These are phyloP conservation scores for Sedum album DNA, from an alignment of 164 flowering plant species.

Conservation along the genomic window DNA sequence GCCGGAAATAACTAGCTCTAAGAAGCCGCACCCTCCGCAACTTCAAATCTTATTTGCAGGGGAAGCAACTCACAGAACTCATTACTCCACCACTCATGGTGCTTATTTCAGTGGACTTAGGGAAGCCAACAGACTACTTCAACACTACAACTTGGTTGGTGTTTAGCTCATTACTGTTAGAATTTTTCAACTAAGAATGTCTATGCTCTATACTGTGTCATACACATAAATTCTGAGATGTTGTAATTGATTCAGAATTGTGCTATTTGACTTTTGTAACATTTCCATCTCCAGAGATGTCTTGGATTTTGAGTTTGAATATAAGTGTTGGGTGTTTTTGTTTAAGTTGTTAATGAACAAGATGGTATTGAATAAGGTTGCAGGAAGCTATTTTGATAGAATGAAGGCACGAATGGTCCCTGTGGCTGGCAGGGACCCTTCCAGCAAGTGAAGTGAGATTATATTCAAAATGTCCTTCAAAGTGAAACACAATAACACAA, in stretches of 20 bases:
- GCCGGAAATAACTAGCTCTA: conserved; percentile 26
- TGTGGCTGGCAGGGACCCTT: neutral
- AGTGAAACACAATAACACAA: neutral
- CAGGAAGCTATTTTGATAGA: neutral
- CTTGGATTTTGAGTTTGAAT: neutral
- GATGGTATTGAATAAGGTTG: no score
- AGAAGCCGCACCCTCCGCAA: conserved; percentile 16
- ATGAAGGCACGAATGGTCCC: neutral
- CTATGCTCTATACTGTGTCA: neutral
- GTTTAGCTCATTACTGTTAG: conserved; percentile 10
- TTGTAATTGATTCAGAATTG: conserved; percentile 3
- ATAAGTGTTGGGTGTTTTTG: no score
- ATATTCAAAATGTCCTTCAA: conserved; percentile 4
- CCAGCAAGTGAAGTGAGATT: neutral
- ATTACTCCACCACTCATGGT: conserved; percentile 97
- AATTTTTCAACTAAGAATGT: neutral
- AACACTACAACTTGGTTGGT: conserved; percentile 50
- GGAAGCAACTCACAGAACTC: conserved; percentile 96
- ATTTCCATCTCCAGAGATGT: neutral
- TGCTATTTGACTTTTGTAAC: neutral
- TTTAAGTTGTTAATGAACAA: neutral
- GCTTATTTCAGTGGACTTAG: conserved; percentile 95
- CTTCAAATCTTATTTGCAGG: conserved; percentile 97
- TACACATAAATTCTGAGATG: neutral
- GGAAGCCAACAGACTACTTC: conserved; percentile 93